Base-by-base conservation (phyloP, 768 basidiomycete genomes). In the Macrolepiota fuliginosa region DNA sequence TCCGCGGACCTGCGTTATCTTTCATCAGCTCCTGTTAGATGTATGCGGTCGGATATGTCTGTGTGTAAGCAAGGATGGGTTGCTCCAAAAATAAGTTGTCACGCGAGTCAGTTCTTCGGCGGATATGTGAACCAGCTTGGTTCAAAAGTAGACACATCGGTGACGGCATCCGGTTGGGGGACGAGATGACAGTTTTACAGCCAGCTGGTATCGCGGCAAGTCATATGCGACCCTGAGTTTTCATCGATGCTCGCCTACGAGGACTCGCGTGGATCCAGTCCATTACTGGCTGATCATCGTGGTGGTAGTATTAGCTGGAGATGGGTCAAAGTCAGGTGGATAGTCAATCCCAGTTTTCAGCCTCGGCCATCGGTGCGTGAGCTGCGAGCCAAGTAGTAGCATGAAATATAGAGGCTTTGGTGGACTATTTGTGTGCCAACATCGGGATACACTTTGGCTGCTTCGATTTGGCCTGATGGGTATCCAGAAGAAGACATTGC, bases 1-100 rank as follows among this genome's bases (percentile, higher is more conserved):
- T 60, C 59, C 59, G 59, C 59, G 59, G 59, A 60, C 59, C 59
- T 60, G 59, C 59, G 59, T 60, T 60, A 60, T 54, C 59, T 60
- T 22, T 54, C 40, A 60, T 54, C 59, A 60, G 59, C 59, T 54
- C 59, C 52, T 32, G 59, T 60, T 54, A 45, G 22, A 22, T 54
- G 51, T 29, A 60, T 54, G 59, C 15, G 52, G 52, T 47, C 59
- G 52, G 59, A n/a, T 60, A 54, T 60, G 22, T 40, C 32, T 54
- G 49, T 25, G 52, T 36, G 40, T 42, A 60, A 36, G 17, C 47
- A 49, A 22, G 58, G 24, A 35, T 40, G 51, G 39, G 49, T 49
- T 22, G 22, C 52, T 52, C 59, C 59, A 60, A 47, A 60, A 60
- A 60, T 60, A 60, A 29, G 12, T 10, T 46, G 59, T 60, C 59